Evolutionary conservation across 768 basidiomycete genomes (phyloP).

Genomic region (Mycena floridula): DNA sequence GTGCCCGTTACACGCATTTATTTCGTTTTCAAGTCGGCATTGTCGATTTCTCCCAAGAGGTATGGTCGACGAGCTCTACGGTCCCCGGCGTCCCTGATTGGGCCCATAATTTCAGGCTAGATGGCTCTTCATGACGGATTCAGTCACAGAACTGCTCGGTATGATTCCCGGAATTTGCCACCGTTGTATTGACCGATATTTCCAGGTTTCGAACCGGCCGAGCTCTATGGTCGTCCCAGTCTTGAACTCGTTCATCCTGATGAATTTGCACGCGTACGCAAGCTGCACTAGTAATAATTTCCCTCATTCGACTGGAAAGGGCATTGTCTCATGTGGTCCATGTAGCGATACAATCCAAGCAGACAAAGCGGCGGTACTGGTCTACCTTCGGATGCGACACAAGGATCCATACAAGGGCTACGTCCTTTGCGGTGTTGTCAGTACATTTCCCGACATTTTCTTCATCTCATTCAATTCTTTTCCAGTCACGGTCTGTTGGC

Average conservation of each 20-base stretch:
- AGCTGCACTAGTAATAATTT: slow-evolving; percentile 59
- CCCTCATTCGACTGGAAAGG: neutral
- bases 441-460: slow-evolving; percentile 18
- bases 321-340: neutral
- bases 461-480: slow-evolving; percentile 2
- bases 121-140: slow-evolving; percentile 65
- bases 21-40: slow-evolving; percentile 53
- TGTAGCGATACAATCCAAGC: slow-evolving; percentile 65
- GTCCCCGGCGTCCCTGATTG: no score
- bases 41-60: slow-evolving; percentile 74
- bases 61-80: no score
- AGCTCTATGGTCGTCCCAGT: slow-evolving; percentile 63
- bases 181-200: neutral
- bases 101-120: slow-evolving; percentile 55
- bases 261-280: slow-evolving; percentile 59
- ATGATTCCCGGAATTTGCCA: neutral
- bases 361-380: slow-evolving; percentile 76
- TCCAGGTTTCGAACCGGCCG: slow-evolving; percentile 67
- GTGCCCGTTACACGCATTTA: no score
- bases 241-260: slow-evolving; percentile 79
- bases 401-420: slow-evolving; percentile 76
- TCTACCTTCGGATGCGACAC: slow-evolving; percentile 74
- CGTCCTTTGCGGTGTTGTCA: slow-evolving; percentile 66
- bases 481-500: slow-evolving; percentile 22
- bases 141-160: slow-evolving; percentile 63